phyloP scores from a whole-genome alignment of 148 eudicot species.

The Euryodendron excelsum region DNA sequence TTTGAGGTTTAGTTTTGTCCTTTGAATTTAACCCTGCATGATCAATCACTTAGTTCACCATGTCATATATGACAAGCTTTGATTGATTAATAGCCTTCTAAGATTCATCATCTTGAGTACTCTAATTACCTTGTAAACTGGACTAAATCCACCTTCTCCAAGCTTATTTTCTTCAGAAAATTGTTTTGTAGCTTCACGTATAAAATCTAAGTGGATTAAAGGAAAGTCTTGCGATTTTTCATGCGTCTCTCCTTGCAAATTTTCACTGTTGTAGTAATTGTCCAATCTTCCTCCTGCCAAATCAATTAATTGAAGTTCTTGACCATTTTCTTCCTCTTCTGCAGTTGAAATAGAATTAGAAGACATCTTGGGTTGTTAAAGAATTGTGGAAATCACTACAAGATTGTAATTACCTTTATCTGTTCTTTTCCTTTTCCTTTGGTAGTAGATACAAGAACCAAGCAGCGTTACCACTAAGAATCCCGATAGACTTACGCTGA shows the following conservation, averaged over 20 bases:
- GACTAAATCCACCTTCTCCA: conserved; percentile 24
- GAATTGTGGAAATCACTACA: not conserved
- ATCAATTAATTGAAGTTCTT: not conserved
- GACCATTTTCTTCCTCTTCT: not conserved
- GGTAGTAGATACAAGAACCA: not conserved
- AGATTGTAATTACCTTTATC: not conserved
- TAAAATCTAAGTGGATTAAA: not conserved
- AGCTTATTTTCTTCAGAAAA: conserved; percentile 23
- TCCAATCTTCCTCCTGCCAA: not conserved
- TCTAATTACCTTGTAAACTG: conserved; percentile 20
- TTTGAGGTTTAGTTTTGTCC: too few species aligned
- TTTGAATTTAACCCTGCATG: not conserved
- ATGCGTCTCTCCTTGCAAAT: not conserved
- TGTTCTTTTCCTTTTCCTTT: not conserved
- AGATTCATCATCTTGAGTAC: too few species aligned
- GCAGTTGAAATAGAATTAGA: too few species aligned
- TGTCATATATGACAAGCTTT: not conserved
- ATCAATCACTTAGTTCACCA: too few species aligned
- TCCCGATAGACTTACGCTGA: conserved; percentile 3
- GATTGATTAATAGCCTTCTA: not conserved
- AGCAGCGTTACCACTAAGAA: conserved; percentile 4
- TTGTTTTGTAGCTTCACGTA: conserved; percentile 8
- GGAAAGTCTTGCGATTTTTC: not conserved
- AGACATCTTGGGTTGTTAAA: too few species aligned
- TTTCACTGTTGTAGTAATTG: not conserved